Percentiles rank a stretch among this genome's conserved stretches.
Conservation (phyloP, 2,329 filamentous ascomycete species). For the Ophiocordyceps polyrhachis-furcata region DNA sequence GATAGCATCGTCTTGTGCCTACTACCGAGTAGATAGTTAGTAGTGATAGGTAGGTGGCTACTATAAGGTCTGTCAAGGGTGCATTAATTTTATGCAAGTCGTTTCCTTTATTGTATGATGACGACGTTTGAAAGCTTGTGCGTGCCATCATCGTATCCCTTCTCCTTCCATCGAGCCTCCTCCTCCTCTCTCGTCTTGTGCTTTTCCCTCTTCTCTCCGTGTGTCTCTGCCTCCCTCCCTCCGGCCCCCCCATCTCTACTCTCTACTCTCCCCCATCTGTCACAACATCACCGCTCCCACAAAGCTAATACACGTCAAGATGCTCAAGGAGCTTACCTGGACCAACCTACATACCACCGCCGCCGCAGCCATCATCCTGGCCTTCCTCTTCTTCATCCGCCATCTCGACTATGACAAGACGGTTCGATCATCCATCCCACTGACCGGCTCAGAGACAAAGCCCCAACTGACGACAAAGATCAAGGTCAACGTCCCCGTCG, state of each 20-base stretch:
- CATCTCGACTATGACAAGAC: slow-evolving; percentile 2
- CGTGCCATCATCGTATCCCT: too few relatives aligned
- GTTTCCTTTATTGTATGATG: too few relatives aligned
- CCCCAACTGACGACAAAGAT: background rate
- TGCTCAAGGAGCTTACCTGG: background rate
- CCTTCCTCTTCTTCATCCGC: slow-evolving; percentile 1
- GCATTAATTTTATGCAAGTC: background rate
- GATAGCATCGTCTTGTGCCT: too few relatives aligned
- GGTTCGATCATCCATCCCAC: background rate
- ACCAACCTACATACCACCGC: background rate
- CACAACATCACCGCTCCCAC: background rate
- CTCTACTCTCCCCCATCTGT: background rate
- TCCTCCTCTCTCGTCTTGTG: too few relatives aligned
- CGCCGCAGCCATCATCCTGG: slow-evolving; percentile 1
- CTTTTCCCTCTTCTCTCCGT: too few relatives aligned
- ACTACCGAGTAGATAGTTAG: too few relatives aligned
- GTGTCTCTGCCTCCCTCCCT: background rate
- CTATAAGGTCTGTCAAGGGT: too few relatives aligned
- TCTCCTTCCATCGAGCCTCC: too few relatives aligned
- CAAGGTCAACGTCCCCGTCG: slow-evolving; percentile 4
- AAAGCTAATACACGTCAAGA: background rate
- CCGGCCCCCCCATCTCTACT: background rate
- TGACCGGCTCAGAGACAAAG: background rate
- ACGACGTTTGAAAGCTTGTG: too few relatives aligned
- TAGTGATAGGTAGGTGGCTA: too few relatives aligned